Conservation (phyloP, 2,329 filamentous ascomycete genomes). For the Fusarium haematococcum region DNA sequence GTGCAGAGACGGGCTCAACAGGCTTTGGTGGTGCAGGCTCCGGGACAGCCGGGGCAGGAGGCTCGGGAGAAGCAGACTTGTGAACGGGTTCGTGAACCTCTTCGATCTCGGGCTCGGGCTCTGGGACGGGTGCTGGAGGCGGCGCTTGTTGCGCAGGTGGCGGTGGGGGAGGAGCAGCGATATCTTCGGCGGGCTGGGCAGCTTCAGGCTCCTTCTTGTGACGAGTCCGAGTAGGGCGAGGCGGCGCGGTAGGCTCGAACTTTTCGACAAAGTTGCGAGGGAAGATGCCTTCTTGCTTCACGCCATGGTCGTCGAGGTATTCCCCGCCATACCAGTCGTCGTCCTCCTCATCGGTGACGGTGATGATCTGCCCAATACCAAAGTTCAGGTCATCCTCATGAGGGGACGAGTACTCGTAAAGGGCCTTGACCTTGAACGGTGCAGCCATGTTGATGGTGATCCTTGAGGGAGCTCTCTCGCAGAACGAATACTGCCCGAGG, state of each 20-base stretch:
- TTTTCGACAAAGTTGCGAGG: slow-evolving; percentile 97
- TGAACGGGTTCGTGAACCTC: slow-evolving; percentile 47
- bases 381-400: slow-evolving; percentile 98
- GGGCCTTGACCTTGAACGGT: slow-evolving; percentile 93
- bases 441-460: slow-evolving; percentile 68
- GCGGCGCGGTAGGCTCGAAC: slow-evolving; percentile 91
- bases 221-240: slow-evolving; percentile 81
- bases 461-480: slow-evolving; percentile 42
- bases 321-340: slow-evolving; percentile 94
- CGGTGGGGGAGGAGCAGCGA: slow-evolving; percentile 51
- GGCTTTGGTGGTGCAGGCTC: slow-evolving; percentile 47
- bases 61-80: slow-evolving; percentile 50
- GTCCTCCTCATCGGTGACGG: slow-evolving; percentile 92
- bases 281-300: slow-evolving; percentile 87
- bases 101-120: slow-evolving; percentile 54
- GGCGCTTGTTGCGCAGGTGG: slow-evolving; percentile 47
- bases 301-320: slow-evolving; percentile 81
- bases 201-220: slow-evolving; percentile 68
- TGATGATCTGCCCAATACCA: slow-evolving; percentile 86
- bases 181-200: slow-evolving; percentile 51
- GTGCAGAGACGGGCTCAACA: slow-evolving; percentile 49
- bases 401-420: slow-evolving; percentile 92
- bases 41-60: slow-evolving; percentile 48
- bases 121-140: slow-evolving; percentile 49
- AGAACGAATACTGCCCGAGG: slow-evolving; percentile 46